Base-by-base conservation (phyloP, 2,329 filamentous ascomycete species). In the Pseudogymnoascus sp. region DNA sequence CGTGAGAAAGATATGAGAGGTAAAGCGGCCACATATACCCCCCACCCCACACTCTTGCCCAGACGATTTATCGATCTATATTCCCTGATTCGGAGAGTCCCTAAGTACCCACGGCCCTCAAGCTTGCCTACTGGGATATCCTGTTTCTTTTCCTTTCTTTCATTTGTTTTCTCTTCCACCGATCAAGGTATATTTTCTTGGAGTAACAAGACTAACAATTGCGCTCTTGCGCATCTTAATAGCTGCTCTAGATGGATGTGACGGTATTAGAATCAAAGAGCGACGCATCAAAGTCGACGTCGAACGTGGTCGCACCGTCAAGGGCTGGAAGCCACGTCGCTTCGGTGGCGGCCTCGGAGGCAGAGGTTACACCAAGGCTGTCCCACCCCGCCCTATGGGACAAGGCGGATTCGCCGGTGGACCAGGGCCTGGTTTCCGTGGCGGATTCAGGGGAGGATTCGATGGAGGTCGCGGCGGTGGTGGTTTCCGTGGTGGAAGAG, bases 1-100 rank as follows among this genome's bases (percentile, higher is more conserved):
- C 88, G 91, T 75, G 95, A 97, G 78, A 93, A 93, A 77, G 95
- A 97, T 75, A 97, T 97, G 93, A 96, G 96, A 91, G 92, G 93
- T 97, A 96, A 86, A 79, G 77, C 77, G 75, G 73, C 75, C 75
- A 78, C 74, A 75, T 75, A 72, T 37, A 68, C 72, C 69, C 69
- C 70, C 46, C 70, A 70, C 70, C 73, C 72, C 70, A 72, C 69
- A 74, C 68, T 69, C 66, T 67, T 62, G 59, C 64, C 62, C 62
- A 61, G 44, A 64, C 63, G 65, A 68, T 64, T 40, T 61, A 37
- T 64, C 62, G 21, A 63, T 60, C 61, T 67, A 69, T 70, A 72
- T 75, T 77, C 76, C 75, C 70, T 75, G 79, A 71, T 76, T 38
- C 31, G 44, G 50, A 63, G 62, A 37, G 35, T 42, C 31, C 46